These are phyloP conservation scores for Tricholomella constricta DNA, from an alignment of 768 basidiomycete species.

Conservation along the genomic window DNA sequence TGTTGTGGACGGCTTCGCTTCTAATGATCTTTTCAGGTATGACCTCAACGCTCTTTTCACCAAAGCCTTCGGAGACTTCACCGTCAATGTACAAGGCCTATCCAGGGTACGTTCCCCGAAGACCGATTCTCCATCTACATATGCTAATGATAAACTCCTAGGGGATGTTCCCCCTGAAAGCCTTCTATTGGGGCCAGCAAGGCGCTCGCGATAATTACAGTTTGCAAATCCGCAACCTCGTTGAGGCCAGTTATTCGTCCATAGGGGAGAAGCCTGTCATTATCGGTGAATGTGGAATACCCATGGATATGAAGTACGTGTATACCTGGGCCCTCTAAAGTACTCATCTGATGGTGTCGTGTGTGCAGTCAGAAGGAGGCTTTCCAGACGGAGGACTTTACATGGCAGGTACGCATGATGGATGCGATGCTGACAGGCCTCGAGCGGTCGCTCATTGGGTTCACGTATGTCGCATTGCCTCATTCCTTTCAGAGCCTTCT, in stretches of 20 bases:
- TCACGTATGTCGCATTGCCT: conserved; percentile 63
- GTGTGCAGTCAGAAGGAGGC: conserved; percentile 63
- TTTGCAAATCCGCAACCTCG: conserved; percentile 79
- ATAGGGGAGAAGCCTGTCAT: conserved; percentile 84
- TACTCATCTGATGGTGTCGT: background rate
- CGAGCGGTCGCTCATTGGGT: conserved; percentile 75
- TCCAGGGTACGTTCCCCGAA: conserved; percentile 63
- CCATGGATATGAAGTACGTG: conserved; percentile 95
- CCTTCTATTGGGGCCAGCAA: conserved; percentile 86
- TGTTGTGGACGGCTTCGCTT: background rate
- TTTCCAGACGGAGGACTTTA: conserved; percentile 71
- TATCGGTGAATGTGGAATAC: conserved; percentile 92
- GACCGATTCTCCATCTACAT: background rate
- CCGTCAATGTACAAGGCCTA: conserved; percentile 91
- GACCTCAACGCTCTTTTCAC: conserved; percentile 87
- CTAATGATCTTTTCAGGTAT: conserved; percentile 58
- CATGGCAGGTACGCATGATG: conserved; percentile 90
- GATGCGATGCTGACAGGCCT: conserved; percentile 87
- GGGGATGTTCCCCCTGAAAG: conserved; percentile 83
- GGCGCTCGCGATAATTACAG: conserved; percentile 83
- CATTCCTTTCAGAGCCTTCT: background rate
- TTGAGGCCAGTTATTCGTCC: conserved; percentile 63
- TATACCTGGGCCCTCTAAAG: background rate
- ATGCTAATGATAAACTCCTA: conserved; percentile 26
- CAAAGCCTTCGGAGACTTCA: conserved; percentile 83